phyloP scores from a whole-genome alignment of 108 stramenopile species.

The Nitzschia sp. region DNA sequence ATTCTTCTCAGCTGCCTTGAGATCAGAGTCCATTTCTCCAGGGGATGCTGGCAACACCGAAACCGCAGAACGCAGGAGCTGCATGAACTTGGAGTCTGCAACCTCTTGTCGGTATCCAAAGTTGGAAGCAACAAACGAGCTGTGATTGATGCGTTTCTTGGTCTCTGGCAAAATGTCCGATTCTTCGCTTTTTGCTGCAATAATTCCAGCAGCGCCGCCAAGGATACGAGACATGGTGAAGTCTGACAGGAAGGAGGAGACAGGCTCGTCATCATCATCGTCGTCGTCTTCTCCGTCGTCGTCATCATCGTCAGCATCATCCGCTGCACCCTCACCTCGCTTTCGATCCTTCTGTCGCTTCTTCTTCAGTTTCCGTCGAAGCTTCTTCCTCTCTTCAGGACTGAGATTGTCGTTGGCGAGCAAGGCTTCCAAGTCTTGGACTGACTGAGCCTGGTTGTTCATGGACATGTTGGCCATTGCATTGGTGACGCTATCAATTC shows the following conservation, averaged over 20 bases:
- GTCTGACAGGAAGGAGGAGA: slow-evolving; percentile 46
- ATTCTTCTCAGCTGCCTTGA: slow-evolving; percentile 45
- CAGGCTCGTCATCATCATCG: slow-evolving; percentile 14
- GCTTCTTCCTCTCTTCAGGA: slow-evolving; percentile 58
- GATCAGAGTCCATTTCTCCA: slow-evolving; percentile 44
- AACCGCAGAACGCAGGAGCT: slow-evolving; percentile 58
- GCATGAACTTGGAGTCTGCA: slow-evolving; percentile 47
- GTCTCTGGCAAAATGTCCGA: slow-evolving; percentile 22
- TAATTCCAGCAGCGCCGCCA: slow-evolving; percentile 18
- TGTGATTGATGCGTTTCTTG: slow-evolving; percentile 49
- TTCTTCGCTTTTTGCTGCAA: slow-evolving; percentile 29
- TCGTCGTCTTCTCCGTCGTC: slow-evolving; percentile 39
- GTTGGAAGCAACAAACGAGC: slow-evolving; percentile 65
- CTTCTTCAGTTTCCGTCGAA: slow-evolving; percentile 75
- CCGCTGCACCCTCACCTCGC: slow-evolving; percentile 35
- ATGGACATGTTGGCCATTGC: slow-evolving; percentile 31
- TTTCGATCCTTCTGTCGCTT: slow-evolving; percentile 74
- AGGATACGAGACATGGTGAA: slow-evolving; percentile 37
- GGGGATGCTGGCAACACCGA: slow-evolving; percentile 39
- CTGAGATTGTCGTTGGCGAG: slow-evolving; percentile 53
- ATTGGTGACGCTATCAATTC: slow-evolving; percentile 21
- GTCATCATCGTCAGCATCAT: slow-evolving; percentile 47
- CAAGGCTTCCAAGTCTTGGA: slow-evolving; percentile 59
- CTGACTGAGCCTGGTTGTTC: slow-evolving; percentile 36
- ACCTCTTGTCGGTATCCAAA: slow-evolving; percentile 53